Evolutionary conservation across 2,329 filamentous ascomycete species (phyloP), one percentile per base, ranked within the genome.

Genomic region (Aspergillus sp.): DNA sequence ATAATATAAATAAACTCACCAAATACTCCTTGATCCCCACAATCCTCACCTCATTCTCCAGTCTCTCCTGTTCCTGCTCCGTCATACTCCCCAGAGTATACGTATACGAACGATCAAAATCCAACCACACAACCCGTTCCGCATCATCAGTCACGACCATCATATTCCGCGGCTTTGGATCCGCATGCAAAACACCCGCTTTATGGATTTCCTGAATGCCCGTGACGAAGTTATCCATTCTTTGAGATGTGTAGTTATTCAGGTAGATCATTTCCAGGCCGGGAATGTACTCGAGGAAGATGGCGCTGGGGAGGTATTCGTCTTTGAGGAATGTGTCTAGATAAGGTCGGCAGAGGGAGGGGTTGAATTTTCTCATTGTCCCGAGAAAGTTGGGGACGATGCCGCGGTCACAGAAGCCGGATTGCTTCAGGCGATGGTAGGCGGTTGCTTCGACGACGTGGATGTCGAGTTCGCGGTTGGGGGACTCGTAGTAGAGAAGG

Each of bases 211-310:
- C 42, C n/a, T 32, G n/a, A 9, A 50, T 41, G 8, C 47, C 47
- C 4, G 5, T n/a, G 10, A 50, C 37, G 8, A 53, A 33, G 11
- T 42, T 46, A 27, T 46, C 35, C 29, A 39, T 29, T 27, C 43
- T n/a, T 4, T 38, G n/a, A 12, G 39, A 7, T 2, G 44, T 53
- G 12, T 38, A 51, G 26, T 46, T 49, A 3, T 42, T 3, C 27
- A 31, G 32, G 10, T 33, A 4, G 7, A 51, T 37, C 41, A 44
- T 43, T 30, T 47, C 30, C 40, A 53, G 39, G 5, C 40, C 13
- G 2, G 52, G 44, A 6, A 53, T 51, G 28, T 53, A 50, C 28
- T 53, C 46, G 10, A 54, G 33, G n/a, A 54, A 43, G 3, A 54
- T 43, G 3, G 44, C 50, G n/a, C 41, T 54, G 0, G 48, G 52